Conservation (phyloP, 2,329 filamentous ascomycete genomes). For the Verticillium zaregamsianum region DNA sequence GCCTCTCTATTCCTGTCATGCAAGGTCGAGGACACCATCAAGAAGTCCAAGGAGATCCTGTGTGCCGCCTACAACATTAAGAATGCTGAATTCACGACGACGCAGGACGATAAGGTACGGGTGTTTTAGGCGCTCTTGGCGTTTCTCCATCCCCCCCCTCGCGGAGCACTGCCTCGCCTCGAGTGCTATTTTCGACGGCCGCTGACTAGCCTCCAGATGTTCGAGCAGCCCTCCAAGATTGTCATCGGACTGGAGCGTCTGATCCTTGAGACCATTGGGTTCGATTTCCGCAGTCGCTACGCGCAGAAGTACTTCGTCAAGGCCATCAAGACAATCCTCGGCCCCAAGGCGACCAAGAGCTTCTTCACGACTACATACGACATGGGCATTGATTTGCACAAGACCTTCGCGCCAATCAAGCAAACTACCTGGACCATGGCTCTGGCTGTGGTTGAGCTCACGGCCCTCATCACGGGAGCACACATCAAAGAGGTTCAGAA, state of each 20-base stretch:
- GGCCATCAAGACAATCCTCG: conserved; percentile 58
- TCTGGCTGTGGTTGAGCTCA: conserved; percentile 76
- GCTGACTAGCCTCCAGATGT: conserved; percentile 48
- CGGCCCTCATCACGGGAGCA: conserved; percentile 61
- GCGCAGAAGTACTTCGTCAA: conserved; percentile 85
- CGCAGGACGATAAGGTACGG: conserved; percentile 76
- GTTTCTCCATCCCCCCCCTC: neutral
- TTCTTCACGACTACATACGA: conserved; percentile 70
- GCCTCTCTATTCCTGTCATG: conserved; percentile 89
- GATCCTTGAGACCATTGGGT: conserved; percentile 87
- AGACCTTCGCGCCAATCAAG: conserved; percentile 89
- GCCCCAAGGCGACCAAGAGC: conserved; percentile 41
- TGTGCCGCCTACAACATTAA: conserved; percentile 88
- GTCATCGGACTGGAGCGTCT: conserved; percentile 88
- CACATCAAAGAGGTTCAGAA: conserved; percentile 45
- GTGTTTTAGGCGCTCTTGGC: neutral
- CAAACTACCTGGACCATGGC: conserved; percentile 83
- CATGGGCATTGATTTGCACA: conserved; percentile 85
- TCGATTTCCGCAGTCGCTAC: conserved; percentile 88
- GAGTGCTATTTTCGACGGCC: neutral
- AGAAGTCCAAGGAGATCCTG: conserved; percentile 91
- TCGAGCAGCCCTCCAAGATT: conserved; percentile 73
- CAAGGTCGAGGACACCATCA: conserved; percentile 96
- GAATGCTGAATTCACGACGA: conserved; percentile 60
- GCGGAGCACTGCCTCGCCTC: neutral